A percentile compares a stretch with the other conserved stretches of the same genome.
These are phyloP conservation scores for Grigorovia jiainica DNA, from an alignment of 805 yeast genomes.

Conservation along the genomic window DNA sequence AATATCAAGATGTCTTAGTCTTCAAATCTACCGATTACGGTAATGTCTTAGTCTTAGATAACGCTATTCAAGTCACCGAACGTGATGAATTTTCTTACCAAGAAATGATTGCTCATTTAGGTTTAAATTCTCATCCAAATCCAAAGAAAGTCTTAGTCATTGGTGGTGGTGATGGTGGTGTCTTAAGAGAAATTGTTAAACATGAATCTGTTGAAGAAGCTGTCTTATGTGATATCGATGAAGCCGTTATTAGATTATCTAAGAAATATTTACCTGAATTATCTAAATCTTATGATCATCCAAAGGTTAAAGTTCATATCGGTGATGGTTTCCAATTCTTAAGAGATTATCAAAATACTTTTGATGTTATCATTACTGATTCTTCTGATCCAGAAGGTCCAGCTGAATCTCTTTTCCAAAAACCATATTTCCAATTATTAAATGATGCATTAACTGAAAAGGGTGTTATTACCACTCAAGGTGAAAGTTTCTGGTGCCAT, in stretches of 20 bases:
- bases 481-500: slow-evolving; percentile 92
- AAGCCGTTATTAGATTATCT: slow-evolving; percentile 78
- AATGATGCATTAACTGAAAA: slow-evolving; percentile 81
- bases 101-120: slow-evolving; percentile 95
- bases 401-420: slow-evolving; percentile 87
- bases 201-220: slow-evolving; percentile 83
- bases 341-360: slow-evolving; percentile 71
- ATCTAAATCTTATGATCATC: slow-evolving; percentile 77
- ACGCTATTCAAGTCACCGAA: slow-evolving; percentile 92
- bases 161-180: slow-evolving; percentile 99
- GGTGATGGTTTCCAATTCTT: slow-evolving; percentile 98
- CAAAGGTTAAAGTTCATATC: slow-evolving; percentile 81
- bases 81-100: slow-evolving; percentile 96
- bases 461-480: slow-evolving; percentile 90
- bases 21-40: slow-evolving; percentile 93
- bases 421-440: slow-evolving; percentile 79
- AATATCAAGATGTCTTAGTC: slow-evolving; percentile 88
- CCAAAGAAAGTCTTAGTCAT: slow-evolving; percentile 90
- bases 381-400: slow-evolving; percentile 99
- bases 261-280: slow-evolving; percentile 81
- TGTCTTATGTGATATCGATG: slow-evolving; percentile 90
- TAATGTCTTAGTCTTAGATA: slow-evolving; percentile 88
- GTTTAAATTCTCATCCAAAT: slow-evolving; percentile 85
- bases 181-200: slow-evolving; percentile 86
- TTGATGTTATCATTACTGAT: slow-evolving; percentile 93